Percentiles rank a stretch among this genome's conserved stretches.
These are phyloP conservation scores for Anisodus acutangulus DNA, from an alignment of 257 asterid genomes.

Conservation along the genomic window DNA sequence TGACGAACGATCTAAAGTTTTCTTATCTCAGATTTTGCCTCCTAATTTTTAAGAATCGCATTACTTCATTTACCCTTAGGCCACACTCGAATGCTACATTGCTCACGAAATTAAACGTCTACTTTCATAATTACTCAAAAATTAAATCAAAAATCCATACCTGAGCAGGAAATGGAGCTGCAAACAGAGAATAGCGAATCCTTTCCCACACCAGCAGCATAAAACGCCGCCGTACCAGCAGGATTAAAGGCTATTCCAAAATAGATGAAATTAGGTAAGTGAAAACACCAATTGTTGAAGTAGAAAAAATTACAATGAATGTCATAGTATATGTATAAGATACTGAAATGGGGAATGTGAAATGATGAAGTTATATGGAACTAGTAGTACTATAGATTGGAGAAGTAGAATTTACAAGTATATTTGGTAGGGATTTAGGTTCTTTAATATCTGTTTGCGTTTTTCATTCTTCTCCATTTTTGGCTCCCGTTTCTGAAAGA, in stretches of 20 bases:
- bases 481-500: too few species aligned
- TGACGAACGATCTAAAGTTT: too few species aligned
- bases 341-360: not conserved
- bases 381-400: too few species aligned
- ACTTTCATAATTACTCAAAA: not conserved
- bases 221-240: constrained; percentile 78
- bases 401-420: not conserved
- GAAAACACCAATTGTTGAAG: constrained; percentile 34
- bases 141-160: not conserved
- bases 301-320: too few species aligned
- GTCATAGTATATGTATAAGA: too few species aligned
- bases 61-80: not conserved
- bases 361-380: not conserved
- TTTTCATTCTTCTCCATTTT: too few species aligned
- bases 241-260: constrained; percentile 57
- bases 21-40: too few species aligned
- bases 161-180: constrained; percentile 71
- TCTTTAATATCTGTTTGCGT: not conserved
- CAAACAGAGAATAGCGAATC: constrained; percentile 60
- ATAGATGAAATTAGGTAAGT: constrained; percentile 2
- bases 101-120: not conserved
- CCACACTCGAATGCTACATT: not conserved
- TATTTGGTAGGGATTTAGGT: not conserved
- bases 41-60: too few species aligned
- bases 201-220: constrained; percentile 69